These are phyloP conservation scores for Moniliella sp. DNA, from an alignment of 1,284 basidiomycete genomes.

Conservation along the genomic window DNA sequence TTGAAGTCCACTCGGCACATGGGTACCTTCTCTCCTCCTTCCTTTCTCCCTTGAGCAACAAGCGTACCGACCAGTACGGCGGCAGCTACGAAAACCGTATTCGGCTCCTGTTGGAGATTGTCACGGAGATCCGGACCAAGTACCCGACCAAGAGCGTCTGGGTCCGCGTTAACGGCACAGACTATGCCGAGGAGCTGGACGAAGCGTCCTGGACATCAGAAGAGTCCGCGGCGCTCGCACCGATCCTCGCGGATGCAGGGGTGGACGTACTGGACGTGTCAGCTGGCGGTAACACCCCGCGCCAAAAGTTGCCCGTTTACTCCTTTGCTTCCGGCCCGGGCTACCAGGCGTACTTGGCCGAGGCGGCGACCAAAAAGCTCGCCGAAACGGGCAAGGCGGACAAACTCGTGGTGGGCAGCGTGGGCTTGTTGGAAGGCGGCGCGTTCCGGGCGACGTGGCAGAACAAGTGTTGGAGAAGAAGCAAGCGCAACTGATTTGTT, in stretches of 20 bases:
- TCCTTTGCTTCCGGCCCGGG: conserved; percentile 6
- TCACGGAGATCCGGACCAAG: conserved; percentile 10
- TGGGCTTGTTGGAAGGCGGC: conserved; percentile 22
- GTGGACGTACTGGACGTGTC: conserved; percentile 25
- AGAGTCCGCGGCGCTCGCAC: conserved; percentile 13
- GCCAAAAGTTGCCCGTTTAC: background rate
- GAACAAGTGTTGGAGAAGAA: conserved; percentile 12
- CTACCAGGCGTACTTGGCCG: conserved; percentile 19
- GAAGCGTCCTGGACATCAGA: conserved; percentile 19
- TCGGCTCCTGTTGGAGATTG: conserved; percentile 12
- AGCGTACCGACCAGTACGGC: conserved; percentile 29
- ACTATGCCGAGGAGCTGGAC: conserved; percentile 15
- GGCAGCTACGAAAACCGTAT: conserved; percentile 23
- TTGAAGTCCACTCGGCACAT: conserved; percentile 41
- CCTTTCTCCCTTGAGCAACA: conserved; percentile 19
- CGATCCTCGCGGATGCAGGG: conserved; percentile 11
- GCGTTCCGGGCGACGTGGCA: conserved; percentile 11
- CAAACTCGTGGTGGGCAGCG: conserved; percentile 16
- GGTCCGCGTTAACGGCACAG: conserved; percentile 23
- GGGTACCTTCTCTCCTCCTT: conserved; percentile 47
- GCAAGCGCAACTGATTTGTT: conserved; percentile 11
- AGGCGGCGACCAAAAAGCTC: conserved; percentile 10
- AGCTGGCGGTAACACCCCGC: conserved; percentile 8
- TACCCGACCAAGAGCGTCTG: conserved; percentile 23
- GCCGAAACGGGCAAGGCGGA: too few species aligned